Evolutionary conservation across 2,329 filamentous ascomycete species (phyloP).

Genomic region (Cadophora sp.): DNA sequence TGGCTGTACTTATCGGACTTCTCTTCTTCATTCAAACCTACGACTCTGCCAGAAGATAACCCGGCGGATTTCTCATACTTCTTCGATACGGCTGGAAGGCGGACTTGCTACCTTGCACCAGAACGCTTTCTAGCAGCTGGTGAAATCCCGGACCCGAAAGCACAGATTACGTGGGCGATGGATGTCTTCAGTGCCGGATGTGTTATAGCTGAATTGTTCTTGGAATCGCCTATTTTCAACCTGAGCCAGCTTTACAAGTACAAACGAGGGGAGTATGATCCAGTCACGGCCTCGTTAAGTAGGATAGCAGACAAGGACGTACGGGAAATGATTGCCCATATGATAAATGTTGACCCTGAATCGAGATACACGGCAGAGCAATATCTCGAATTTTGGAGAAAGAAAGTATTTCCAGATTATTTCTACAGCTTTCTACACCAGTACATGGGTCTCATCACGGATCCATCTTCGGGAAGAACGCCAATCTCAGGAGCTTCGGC

Average conservation of each 20-base stretch:
- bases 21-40: conserved; percentile 93
- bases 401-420: conserved; percentile 92
- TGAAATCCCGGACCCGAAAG: conserved; percentile 66
- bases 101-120: conserved; percentile 94
- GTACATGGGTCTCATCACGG: conserved; percentile 95
- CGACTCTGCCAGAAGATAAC: conserved; percentile 93
- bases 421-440: conserved; percentile 98
- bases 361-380: conserved; percentile 92
- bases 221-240: conserved; percentile 97
- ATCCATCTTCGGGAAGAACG: conserved; percentile 81
- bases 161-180: conserved; percentile 89
- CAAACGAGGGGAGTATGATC: conserved; percentile 89
- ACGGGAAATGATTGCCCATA: conserved; percentile 87
- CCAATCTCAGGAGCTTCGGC: conserved; percentile 70
- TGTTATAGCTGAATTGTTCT: conserved; percentile 94
- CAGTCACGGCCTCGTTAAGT: conserved; percentile 77
- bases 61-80: conserved; percentile 98
- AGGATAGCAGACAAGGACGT: conserved; percentile 89
- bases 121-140: conserved; percentile 84
- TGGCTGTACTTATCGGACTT: conserved; percentile 99
- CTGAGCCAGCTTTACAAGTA: conserved; percentile 96
- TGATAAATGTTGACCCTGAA: conserved; percentile 94
- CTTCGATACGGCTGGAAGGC: conserved; percentile 89
- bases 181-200: conserved; percentile 97
- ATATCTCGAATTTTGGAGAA: conserved; percentile 90